phyloP scores from a whole-genome alignment of 768 basidiomycete genomes.

The Tricholoma saponaceum region DNA sequence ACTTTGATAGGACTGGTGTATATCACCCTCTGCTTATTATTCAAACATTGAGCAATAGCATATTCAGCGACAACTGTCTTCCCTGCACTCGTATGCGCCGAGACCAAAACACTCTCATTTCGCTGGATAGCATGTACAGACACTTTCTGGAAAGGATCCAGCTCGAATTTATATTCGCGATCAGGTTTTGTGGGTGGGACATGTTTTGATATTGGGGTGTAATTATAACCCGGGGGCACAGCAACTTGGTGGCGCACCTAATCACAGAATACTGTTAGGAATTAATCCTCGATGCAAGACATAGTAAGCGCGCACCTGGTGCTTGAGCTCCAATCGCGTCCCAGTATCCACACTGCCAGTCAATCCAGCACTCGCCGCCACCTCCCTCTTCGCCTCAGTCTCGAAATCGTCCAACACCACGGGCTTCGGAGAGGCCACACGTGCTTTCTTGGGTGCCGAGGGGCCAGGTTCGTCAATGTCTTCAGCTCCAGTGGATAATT shows the following conservation, averaged over 20 bases:
- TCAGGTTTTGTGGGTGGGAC: constrained; percentile 89
- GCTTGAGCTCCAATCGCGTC: constrained; percentile 69
- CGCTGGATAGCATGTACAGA: constrained; percentile 94
- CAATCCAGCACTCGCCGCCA: constrained; percentile 84
- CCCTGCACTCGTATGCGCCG: constrained; percentile 97
- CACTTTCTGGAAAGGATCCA: constrained; percentile 97
- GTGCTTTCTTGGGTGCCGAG: constrained; percentile 50
- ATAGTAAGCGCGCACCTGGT: constrained; percentile 55
- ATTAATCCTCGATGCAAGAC: neutral
- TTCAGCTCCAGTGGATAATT: neutral
- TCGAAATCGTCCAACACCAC: constrained; percentile 92
- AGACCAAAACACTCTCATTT: constrained; percentile 96
- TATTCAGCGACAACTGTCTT: constrained; percentile 99
- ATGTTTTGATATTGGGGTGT: constrained; percentile 86
- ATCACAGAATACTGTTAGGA: neutral
- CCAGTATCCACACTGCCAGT: constrained; percentile 69
- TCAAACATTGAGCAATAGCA: constrained; percentile 94
- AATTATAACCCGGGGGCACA: constrained; percentile 87
- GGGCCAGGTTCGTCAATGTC: constrained; percentile 30
- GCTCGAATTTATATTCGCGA: constrained; percentile 90
- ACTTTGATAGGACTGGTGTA: constrained; percentile 99
- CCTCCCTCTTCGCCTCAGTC: constrained; percentile 88
- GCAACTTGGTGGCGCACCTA: constrained; percentile 96
- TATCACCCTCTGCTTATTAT: constrained; percentile 92
- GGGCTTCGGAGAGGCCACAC: constrained; percentile 62